These are phyloP conservation scores for Alternaria hordeiaustralica DNA, from an alignment of 2,329 filamentous ascomycete species.

Conservation along the genomic window DNA sequence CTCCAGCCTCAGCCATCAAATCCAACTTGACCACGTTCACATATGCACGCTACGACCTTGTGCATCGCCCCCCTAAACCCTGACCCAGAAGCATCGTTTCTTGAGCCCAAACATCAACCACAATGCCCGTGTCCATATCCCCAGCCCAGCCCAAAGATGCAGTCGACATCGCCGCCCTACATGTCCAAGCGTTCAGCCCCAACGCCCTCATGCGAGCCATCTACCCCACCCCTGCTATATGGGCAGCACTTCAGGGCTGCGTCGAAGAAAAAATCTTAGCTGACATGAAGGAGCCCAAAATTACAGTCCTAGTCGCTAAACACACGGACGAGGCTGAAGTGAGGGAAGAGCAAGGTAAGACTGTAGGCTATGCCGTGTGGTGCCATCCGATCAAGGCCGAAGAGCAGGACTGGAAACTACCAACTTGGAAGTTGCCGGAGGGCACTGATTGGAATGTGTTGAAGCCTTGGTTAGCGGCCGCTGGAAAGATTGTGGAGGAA, in stretches of 20 bases:
- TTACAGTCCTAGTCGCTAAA: constrained; percentile 7
- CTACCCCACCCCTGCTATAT: constrained; percentile 9
- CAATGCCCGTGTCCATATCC: background rate
- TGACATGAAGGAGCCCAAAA: constrained; percentile 9
- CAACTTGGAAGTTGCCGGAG: constrained; percentile 9
- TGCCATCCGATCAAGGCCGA: background rate
- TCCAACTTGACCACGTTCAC: background rate
- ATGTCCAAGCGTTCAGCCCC: constrained; percentile 8
- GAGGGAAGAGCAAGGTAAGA: background rate
- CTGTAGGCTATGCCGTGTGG: constrained; percentile 12
- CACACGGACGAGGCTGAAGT: background rate
- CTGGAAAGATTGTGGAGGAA: background rate
- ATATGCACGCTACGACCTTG: background rate
- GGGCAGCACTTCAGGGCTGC: constrained; percentile 3
- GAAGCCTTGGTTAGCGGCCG: constrained; percentile 4
- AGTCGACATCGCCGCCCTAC: constrained; percentile 4
- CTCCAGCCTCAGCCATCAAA: background rate
- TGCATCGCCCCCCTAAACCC: background rate
- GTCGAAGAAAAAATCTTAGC: constrained; percentile 5
- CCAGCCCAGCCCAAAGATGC: constrained; percentile 1
- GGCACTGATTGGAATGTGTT: constrained; percentile 10
- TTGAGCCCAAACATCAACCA: background rate
- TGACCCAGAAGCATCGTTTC: background rate
- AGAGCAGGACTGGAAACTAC: background rate
- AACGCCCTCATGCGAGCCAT: constrained; percentile 14